A percentile compares a stretch with the other conserved stretches of the same genome.
These are phyloP conservation scores for Albophoma yamanashiensis DNA, from an alignment of 2,329 filamentous ascomycete species.

Conservation along the genomic window DNA sequence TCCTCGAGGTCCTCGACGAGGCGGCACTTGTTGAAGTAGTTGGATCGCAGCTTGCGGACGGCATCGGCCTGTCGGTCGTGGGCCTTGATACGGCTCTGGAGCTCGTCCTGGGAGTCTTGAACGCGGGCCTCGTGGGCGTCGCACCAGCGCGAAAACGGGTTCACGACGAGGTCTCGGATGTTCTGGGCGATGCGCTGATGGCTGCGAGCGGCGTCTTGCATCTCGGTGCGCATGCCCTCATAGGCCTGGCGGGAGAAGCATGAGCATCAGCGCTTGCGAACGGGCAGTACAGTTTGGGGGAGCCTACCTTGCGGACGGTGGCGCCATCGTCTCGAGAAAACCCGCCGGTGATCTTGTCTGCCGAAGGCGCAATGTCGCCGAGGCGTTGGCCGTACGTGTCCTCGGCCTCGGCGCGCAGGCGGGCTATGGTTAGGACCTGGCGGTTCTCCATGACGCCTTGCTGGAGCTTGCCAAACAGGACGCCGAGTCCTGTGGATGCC, in stretches of 20 bases:
- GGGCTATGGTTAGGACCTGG: conserved; percentile 83
- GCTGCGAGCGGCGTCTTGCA: conserved; percentile 80
- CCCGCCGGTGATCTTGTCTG: conserved; percentile 73
- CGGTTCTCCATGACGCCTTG: conserved; percentile 93
- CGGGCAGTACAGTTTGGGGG: neutral
- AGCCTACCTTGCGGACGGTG: conserved; percentile 76
- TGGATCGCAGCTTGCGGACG: conserved; percentile 86
- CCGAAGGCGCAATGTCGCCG: conserved; percentile 67
- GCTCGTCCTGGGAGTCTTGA: conserved; percentile 88
- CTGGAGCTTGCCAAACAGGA: conserved; percentile 92
- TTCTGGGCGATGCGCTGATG: conserved; percentile 95
- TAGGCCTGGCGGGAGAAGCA: conserved; percentile 54
- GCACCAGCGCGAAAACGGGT: conserved; percentile 91
- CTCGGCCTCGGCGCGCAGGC: conserved; percentile 91
- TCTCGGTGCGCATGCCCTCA: conserved; percentile 83
- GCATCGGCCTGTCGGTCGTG: conserved; percentile 85
- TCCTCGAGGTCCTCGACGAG: conserved; percentile 94
- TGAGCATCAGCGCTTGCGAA: conserved; percentile 8
- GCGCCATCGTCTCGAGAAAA: conserved; percentile 91
- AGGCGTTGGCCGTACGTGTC: conserved; percentile 77
- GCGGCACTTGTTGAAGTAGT: conserved; percentile 98
- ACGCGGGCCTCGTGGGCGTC: conserved; percentile 87
- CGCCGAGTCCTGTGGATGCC: conserved; percentile 57
- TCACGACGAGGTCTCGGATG: conserved; percentile 90
- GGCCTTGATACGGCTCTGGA: conserved; percentile 81